Percentiles rank a stretch among this genome's conserved stretches.
Conservation (phyloP, 2,329 filamentous ascomycete species). For the Xylariales sp. region DNA sequence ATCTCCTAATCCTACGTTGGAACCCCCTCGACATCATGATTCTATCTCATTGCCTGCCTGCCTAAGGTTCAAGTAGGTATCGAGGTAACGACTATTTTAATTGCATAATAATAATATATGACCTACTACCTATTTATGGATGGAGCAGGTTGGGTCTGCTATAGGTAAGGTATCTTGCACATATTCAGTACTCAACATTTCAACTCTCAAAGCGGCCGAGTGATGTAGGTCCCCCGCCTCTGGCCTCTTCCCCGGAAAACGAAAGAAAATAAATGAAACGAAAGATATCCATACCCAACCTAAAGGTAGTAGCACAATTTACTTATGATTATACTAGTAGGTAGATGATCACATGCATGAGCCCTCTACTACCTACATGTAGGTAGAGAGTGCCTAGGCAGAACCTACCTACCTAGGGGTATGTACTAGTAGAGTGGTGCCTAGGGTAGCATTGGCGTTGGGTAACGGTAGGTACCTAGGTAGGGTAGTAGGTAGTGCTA, state of each 20-base stretch:
- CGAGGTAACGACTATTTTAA: not conserved
- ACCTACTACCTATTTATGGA: too few relatives aligned
- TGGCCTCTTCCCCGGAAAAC: not conserved
- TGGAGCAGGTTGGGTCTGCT: too few relatives aligned
- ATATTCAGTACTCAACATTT: not conserved
- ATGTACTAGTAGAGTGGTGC: too few relatives aligned
- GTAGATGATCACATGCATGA: not conserved
- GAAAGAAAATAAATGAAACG: too few relatives aligned
- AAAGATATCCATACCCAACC: not conserved
- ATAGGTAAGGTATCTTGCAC: not conserved
- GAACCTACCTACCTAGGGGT: too few relatives aligned
- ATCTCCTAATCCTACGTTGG: not conserved
- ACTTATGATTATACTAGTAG: not conserved
- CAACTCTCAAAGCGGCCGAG: not conserved
- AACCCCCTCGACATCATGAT: not conserved
- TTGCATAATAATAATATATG: constrained; percentile 1
- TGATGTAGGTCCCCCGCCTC: not conserved
- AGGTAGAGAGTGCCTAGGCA: too few relatives aligned
- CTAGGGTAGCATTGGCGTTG: not conserved
- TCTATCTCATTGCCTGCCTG: not conserved
- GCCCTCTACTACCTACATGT: not conserved
- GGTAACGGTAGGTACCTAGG: not conserved
- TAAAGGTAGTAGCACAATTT: constrained; percentile 2
- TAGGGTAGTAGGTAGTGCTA: too few relatives aligned
- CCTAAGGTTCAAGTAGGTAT: too few relatives aligned